A percentile compares a stretch with the other conserved stretches of the same genome.
These are phyloP conservation scores for Arxiozyma slooffiae DNA, from an alignment of 1,139 yeast species.

Conservation along the genomic window DNA sequence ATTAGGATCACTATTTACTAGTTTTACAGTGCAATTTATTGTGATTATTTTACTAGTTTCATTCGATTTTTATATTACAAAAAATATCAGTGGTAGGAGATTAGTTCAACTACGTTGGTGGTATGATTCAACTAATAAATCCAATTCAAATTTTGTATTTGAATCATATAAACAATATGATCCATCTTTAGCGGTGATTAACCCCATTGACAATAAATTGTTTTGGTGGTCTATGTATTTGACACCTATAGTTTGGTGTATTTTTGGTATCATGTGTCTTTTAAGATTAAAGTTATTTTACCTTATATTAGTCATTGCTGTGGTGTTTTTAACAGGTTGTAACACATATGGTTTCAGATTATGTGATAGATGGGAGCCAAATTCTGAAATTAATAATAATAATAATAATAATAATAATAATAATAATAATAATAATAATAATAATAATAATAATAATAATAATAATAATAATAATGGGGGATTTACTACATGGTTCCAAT, in stretches of 20 bases:
- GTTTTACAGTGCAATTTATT: constrained; percentile 49
- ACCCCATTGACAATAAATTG: constrained; percentile 81
- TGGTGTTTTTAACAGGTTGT: constrained; percentile 61
- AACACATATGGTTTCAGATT: constrained; percentile 84
- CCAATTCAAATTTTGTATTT: constrained; percentile 31
- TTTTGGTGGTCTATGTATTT: constrained; percentile 76
- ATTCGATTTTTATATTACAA: constrained; percentile 89
- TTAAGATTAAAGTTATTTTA: constrained; percentile 72
- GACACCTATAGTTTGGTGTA: constrained; percentile 67
- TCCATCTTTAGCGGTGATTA: constrained; percentile 41
- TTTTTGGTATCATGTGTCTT: constrained; percentile 65
- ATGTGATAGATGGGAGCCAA: constrained; percentile 60
- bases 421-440: constrained; percentile 8
- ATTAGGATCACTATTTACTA: constrained; percentile 26
- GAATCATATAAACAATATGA: constrained; percentile 30
- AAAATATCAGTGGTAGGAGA: constrained; percentile 81
- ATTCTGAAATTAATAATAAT: constrained; percentile 7
- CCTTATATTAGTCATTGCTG: constrained; percentile 53
- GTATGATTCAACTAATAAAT: constrained; percentile 44
- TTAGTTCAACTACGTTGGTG: constrained; percentile 94
- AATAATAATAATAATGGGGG: constrained; percentile 7
- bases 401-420: constrained; percentile 7
- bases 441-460: constrained; percentile 7
- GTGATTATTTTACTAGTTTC: constrained; percentile 63
- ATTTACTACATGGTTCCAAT: constrained; percentile 23